Conservation (phyloP, 1,284 basidiomycete genomes). For the Coniophora puteana region DNA sequence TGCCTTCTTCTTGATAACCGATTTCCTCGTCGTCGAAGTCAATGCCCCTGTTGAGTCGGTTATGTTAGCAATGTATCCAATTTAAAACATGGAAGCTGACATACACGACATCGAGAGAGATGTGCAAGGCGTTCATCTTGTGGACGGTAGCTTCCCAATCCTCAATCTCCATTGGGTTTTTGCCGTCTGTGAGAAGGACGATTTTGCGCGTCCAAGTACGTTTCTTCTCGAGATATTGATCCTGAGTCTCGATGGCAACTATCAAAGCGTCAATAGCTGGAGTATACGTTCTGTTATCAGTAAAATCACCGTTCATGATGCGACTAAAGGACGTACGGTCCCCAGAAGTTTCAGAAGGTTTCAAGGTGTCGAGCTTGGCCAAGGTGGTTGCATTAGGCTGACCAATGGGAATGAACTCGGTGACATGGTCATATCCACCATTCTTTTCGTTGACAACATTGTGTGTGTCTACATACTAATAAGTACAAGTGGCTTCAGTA, state of each 20-base stretch:
- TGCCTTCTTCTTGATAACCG: slow-evolving; percentile 62
- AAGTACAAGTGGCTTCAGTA: slow-evolving; percentile 5
- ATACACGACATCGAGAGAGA: slow-evolving; percentile 65
- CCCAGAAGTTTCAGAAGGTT: slow-evolving; percentile 57
- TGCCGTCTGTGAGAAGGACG: slow-evolving; percentile 78
- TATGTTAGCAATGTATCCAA: slow-evolving; percentile 9
- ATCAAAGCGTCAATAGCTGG: slow-evolving; percentile 85
- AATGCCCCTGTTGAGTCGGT: slow-evolving; percentile 55
- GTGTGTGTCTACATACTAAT: slow-evolving; percentile 50
- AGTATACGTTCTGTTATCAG: neutral
- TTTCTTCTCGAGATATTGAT: slow-evolving; percentile 56
- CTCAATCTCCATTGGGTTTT: slow-evolving; percentile 65
- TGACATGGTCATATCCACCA: slow-evolving; percentile 74
- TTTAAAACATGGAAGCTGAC: slow-evolving; percentile 23
- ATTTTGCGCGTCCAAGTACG: slow-evolving; percentile 81
- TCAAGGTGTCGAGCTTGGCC: slow-evolving; percentile 65
- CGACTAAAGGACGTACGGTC: slow-evolving; percentile 51
- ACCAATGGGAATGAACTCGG: slow-evolving; percentile 75
- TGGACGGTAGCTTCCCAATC: slow-evolving; percentile 70
- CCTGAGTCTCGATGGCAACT: slow-evolving; percentile 80
- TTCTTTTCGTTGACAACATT: slow-evolving; percentile 65
- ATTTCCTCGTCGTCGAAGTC: slow-evolving; percentile 81
- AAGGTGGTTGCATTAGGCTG: slow-evolving; percentile 77
- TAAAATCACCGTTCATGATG: neutral
- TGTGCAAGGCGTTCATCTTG: slow-evolving; percentile 61